Evolutionary conservation across 2,329 filamentous ascomycete genomes (phyloP).

Genomic region (Diaporthe amygdali): DNA sequence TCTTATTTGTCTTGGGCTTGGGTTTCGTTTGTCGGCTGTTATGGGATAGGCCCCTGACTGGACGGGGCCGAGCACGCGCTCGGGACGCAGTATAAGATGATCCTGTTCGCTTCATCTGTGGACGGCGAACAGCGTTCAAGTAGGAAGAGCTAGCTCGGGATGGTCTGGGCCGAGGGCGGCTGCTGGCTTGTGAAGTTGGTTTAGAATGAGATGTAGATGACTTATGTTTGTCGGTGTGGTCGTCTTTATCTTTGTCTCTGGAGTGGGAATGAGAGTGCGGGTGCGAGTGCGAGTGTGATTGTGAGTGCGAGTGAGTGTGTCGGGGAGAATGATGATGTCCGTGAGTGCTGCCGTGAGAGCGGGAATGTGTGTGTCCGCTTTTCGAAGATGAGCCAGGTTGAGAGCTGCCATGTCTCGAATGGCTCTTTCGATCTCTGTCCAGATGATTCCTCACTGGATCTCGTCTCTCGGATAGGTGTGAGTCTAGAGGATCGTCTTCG

Average conservation of each 20-base stretch:
- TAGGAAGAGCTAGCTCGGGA: slow-evolving; percentile 23
- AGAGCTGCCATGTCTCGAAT: background rate
- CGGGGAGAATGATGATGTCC: slow-evolving; percentile 1
- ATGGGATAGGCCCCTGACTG: slow-evolving; percentile 14
- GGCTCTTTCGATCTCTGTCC: background rate
- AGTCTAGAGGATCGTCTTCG: slow-evolving; percentile 21
- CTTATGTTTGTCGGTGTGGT: background rate
- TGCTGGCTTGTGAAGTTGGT: background rate
- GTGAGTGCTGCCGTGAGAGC: background rate
- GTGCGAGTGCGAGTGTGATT: background rate
- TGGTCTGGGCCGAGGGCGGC: slow-evolving; percentile 18
- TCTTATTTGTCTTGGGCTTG: background rate
- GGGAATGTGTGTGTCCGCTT: background rate
- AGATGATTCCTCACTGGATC: background rate
- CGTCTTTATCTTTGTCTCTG: background rate
- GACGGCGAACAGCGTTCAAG: slow-evolving; percentile 13
- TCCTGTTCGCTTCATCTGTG: slow-evolving; percentile 17
- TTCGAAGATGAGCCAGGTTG: background rate
- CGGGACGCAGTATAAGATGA: slow-evolving; percentile 19
- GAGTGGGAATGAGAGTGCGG: slow-evolving; percentile 13
- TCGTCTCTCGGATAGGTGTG: background rate
- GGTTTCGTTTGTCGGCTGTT: slow-evolving; percentile 17
- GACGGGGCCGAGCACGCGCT: background rate
- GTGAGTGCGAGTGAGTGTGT: slow-evolving; percentile 1
- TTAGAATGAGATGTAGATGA: background rate